Base-by-base conservation (phyloP, 2,329 filamentous ascomycete genomes). In the Eurotiales sp. region DNA sequence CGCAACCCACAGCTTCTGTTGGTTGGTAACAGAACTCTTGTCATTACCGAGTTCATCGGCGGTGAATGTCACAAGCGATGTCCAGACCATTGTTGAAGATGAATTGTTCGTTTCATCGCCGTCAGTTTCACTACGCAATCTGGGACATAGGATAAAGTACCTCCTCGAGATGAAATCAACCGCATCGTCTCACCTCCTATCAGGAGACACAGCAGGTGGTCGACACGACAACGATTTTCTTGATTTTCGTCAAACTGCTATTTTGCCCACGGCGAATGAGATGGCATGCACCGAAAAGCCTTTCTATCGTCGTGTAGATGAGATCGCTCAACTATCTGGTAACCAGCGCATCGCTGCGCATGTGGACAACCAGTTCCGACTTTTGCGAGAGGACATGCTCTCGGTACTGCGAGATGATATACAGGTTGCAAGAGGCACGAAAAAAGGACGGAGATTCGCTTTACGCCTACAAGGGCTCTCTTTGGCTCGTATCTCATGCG, bases 201-300 rank as follows among this genome's bases (percentile, higher is more conserved):
- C 22, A 4, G 34, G 29, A 30, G 8, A 48, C n/a, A 36, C 41
- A 19, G 39, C 39, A 0, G 87, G 87, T 0, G 85, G 85, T 0
- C 77, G 87, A 0, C 86, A 91, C 56, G 84, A 90, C 64, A 91
- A 91, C 49, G 87, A 90, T 58, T 79, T 79, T 60, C 70, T 60
- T 1, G 75, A 88, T 56, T 84, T 84, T 57, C 75, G 80, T 0
- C 53, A 81, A 0, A 82, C 88, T 29, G 68, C 77, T 2, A 82
- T 90, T 12, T 77, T 81, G 43, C 87, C 87, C 0, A 90, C 86
- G 0, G 64, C 76, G 0, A 81, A 86, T 45, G 87, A 90, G 59
- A 73, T 90, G 1, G 52, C 72, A 0, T 84, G 77, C 0, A 72
- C 62, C 0, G 73, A 77, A 3, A 61, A 64, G 21, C 75, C 80